phyloP scores from a whole-genome alignment of 2,329 filamentous ascomycete genomes.

The Clarireedia sp. region DNA sequence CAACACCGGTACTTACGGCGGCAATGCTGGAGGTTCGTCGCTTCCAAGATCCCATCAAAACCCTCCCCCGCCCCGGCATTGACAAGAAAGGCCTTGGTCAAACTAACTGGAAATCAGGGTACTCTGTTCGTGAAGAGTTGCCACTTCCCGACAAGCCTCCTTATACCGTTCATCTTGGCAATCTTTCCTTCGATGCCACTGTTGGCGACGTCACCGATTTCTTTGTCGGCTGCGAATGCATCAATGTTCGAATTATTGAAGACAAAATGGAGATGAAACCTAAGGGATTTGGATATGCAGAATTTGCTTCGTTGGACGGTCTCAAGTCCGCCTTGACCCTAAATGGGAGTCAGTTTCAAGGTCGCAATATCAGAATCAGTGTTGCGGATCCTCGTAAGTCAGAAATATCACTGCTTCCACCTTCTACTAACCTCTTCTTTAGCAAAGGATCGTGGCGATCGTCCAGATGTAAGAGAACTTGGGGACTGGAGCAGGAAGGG shows the following conservation, averaged over 20 bases:
- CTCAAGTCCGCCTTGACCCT: constrained; percentile 83
- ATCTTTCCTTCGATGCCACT: constrained; percentile 91
- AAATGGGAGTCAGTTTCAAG: constrained; percentile 76
- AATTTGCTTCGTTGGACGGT: constrained; percentile 81
- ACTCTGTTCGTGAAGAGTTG: constrained; percentile 62
- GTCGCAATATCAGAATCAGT: constrained; percentile 84
- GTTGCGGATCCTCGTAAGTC: constrained; percentile 93
- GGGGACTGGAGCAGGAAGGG: constrained; percentile 91
- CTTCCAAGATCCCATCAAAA: neutral
- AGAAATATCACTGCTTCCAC: neutral
- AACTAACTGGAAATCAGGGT: constrained; percentile 37
- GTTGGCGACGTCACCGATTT: constrained; percentile 76
- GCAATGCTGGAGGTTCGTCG: constrained; percentile 25
- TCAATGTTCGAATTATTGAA: constrained; percentile 91
- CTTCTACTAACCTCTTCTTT: constrained; percentile 12
- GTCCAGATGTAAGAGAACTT: constrained; percentile 68
- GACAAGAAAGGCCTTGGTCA: neutral
- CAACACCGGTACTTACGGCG: constrained; percentile 27
- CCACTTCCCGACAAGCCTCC: constrained; percentile 88
- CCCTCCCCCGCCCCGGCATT: constrained; percentile 7
- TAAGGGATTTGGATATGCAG: constrained; percentile 97
- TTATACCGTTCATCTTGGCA: constrained; percentile 92
- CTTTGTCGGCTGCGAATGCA: constrained; percentile 76
- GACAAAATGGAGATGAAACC: constrained; percentile 89
- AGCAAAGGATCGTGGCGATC: constrained; percentile 72